Conservation (phyloP, 805 yeast species). For the Spathaspora gorwiae region DNA sequence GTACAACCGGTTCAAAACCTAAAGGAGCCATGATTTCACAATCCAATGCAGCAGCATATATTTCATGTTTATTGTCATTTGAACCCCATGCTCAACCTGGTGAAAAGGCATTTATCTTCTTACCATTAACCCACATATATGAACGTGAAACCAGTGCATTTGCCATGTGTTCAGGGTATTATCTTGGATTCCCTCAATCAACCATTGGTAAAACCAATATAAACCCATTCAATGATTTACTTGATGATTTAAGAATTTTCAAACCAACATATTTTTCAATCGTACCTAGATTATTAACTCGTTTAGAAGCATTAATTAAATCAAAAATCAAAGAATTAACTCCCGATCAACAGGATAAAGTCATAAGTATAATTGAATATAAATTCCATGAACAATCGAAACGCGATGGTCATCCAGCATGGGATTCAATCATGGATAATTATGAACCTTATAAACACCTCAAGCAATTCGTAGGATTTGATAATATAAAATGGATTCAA, state of each 20-base stretch:
- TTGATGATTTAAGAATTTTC: constrained; percentile 54
- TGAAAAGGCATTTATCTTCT: constrained; percentile 24
- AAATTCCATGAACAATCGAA: constrained; percentile 34
- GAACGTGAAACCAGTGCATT: constrained; percentile 45
- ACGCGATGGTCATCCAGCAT: constrained; percentile 41
- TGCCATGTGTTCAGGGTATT: constrained; percentile 43
- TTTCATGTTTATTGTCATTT: constrained; percentile 20
- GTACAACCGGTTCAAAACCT: constrained; percentile 65
- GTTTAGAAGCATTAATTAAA: constrained; percentile 57
- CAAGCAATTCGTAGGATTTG: constrained; percentile 30
- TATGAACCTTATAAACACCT: constrained; percentile 13
- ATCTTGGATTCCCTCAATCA: constrained; percentile 46
- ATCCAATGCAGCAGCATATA: constrained; percentile 44
- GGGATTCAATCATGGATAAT: constrained; percentile 22
- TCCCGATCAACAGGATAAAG: constrained; percentile 24
- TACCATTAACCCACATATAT: constrained; percentile 57
- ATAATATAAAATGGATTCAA: constrained; percentile 20
- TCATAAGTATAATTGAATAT: constrained; percentile 23
- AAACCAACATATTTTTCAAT: constrained; percentile 51
- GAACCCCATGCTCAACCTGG: constrained; percentile 7
- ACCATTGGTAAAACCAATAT: background rate
- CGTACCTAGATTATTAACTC: constrained; percentile 63
- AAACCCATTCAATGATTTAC: constrained; percentile 14
- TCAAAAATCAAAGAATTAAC: constrained; percentile 34
- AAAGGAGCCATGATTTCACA: constrained; percentile 68